Evolutionary conservation across 2,329 filamentous ascomycete species (phyloP), one percentile per base, ranked within the genome.

Genomic region (Rasamsonia emersonii): DNA sequence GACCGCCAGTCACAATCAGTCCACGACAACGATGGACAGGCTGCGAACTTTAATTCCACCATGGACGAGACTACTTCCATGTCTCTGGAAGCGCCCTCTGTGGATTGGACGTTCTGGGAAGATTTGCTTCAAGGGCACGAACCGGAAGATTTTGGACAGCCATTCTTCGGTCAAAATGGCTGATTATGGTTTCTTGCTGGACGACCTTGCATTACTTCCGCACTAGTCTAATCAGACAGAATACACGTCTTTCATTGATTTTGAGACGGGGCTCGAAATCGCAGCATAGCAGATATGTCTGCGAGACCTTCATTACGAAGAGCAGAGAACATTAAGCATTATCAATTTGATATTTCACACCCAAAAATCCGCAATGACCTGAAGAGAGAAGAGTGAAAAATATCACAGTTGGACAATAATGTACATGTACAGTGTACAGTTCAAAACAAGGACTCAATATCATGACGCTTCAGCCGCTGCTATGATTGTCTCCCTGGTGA

Each of bases 401-500:
- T n/a, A n/a, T n/a, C 17, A 11, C 17, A 14, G 13, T 30, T 20
- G 10, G 20, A 30, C 9, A 11, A 14, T 30, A 28, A n/a, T 7
- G 8, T 6, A 28, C 19, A 30, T 4, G 7, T 9, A 13, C 6
- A 9, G 3, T 21, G n/a, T 14, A 31, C 14, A 10, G 5, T 14
- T 16, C 20, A 6, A 13, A 21, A 10, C 28, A 23, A 23, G 23
- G 14, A 24, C 16, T 3, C 9, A 26, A 18, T 11, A 11, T 16
- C 16, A 23, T 10, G 20, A 10, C 17, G 5, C 14, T 28, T 23
- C 18, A 19, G 16, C 29, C 28, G 26, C 20, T 18, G 29, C 20
- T 11, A 39, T 6, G 26, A 55, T 47, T 30, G 58, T 54, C 7
- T 55, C 50, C 32, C 50, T 44, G 28, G 62, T 51, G 43, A 93